These are phyloP conservation scores for Ustilago crameri DNA, from an alignment of 1,284 basidiomycete species.

Conservation along the genomic window DNA sequence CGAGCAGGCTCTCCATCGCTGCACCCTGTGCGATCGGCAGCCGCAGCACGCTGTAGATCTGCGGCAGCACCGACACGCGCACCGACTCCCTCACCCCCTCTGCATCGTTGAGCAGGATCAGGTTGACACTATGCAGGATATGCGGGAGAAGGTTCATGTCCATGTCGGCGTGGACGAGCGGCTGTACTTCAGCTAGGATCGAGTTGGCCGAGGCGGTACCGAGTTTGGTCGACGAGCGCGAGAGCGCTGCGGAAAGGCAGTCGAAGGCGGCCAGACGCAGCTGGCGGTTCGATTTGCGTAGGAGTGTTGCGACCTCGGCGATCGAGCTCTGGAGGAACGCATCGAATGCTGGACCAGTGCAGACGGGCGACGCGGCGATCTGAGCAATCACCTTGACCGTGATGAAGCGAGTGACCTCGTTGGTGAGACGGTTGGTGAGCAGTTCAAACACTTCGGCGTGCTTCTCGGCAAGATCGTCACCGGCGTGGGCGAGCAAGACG, in stretches of 20 bases:
- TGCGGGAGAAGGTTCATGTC: conserved; percentile 57
- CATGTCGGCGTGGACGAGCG: conserved; percentile 51
- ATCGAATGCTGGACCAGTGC: conserved; percentile 71
- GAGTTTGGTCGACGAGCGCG: conserved; percentile 71
- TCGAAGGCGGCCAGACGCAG: conserved; percentile 84
- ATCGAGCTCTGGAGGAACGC: conserved; percentile 81
- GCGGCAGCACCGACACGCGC: conserved; percentile 72
- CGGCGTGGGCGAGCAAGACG: conserved; percentile 85
- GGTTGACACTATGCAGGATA: conserved; percentile 43
- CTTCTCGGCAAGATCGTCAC: conserved; percentile 73
- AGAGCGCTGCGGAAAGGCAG: conserved; percentile 79
- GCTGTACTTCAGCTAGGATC: conserved; percentile 54
- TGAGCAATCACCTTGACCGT: conserved; percentile 71
- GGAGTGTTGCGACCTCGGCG: conserved; percentile 79
- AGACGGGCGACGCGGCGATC: conserved; percentile 70
- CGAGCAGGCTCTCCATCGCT: conserved; percentile 81
- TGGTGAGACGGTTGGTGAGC: conserved; percentile 79
- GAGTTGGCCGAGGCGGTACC: conserved; percentile 27
- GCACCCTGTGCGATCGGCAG: conserved; percentile 80
- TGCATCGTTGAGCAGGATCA: conserved; percentile 45
- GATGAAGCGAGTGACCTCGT: conserved; percentile 71
- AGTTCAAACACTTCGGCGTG: conserved; percentile 72
- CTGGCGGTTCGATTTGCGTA: conserved; percentile 81
- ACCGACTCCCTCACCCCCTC: conserved; percentile 31
- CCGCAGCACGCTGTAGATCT: conserved; percentile 78